Evolutionary conservation across 192 early-diverging fungal genomes (phyloP), one percentile per base, ranked within the genome.

Genomic region (Gigaspora rosea): DNA sequence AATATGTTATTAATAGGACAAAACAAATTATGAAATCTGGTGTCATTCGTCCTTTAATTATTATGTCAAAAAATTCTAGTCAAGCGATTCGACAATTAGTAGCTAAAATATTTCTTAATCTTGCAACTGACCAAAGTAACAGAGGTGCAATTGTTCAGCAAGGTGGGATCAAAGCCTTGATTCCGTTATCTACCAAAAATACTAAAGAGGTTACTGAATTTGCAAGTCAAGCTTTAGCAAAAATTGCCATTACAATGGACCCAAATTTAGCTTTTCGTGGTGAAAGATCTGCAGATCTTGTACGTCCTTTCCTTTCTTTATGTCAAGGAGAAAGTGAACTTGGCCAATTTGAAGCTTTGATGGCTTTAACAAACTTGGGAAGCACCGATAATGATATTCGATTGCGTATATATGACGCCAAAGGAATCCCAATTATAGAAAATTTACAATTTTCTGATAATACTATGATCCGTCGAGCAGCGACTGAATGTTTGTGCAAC

Each of bases 321-420:
- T 86, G 89, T 51, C 85, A 90, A 57, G 82, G 85, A 57, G 86
- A 89, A 4, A 81, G 86, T 32, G 86, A 89, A 75, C 80, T 98
- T 35, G 85, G 89, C 50, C 89, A 91, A 67, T 98, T 98, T 76
- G 97, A 98, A 82, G 92, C 89, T 5, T 83, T 97, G 58, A 91
- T 98, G 90, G 97, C 95, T 0, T 82, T 98, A 35, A 98, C 97
- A 0, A 98, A 98, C 77, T 86, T 98, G 1, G 92, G 92, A 6
- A 92, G 92, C 58, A 86, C 90, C 69, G 82, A 92, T 18, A 87
- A 92, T 67, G 87, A 90, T 54, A 85, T 95, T 8, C 86, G 94
- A 15, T 78, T 76, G 0, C 84, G 85, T 8, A 89, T 95, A 73
- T 83, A 83, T 35, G 79, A 86, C 20, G 85, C 82, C 2, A 81